Conservation (phyloP, 2,329 filamentous ascomycete genomes). For the Sclerotinia spermophila region DNA sequence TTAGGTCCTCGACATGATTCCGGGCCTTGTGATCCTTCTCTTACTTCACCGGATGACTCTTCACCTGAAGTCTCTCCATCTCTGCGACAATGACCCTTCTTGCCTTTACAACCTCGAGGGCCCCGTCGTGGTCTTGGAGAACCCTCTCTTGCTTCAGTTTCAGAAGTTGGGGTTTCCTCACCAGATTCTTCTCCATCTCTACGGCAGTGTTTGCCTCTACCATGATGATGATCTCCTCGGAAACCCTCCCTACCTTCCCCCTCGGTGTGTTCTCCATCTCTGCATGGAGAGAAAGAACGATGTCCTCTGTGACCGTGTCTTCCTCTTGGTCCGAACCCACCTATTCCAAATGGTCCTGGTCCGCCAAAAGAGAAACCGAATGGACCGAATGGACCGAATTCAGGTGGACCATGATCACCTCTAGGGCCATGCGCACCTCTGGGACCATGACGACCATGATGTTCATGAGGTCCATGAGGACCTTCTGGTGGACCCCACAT, state of each 20-base stretch:
- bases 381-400: neutral
- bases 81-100: neutral
- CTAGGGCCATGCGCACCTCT: neutral
- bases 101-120: constrained; percentile 2
- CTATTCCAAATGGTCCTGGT: constrained; percentile 13
- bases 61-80: constrained; percentile 1
- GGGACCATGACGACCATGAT: constrained; percentile 24
- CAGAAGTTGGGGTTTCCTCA: constrained; percentile 18
- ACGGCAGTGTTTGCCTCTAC: constrained; percentile 23
- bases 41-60: constrained; percentile 16
- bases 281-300: constrained; percentile 23
- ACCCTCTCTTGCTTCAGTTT: constrained; percentile 7
- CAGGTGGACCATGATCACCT: neutral
- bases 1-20: constrained; percentile 19
- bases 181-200: constrained; percentile 10
- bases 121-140: constrained; percentile 3
- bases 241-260: constrained; percentile 21
- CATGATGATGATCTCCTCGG: constrained; percentile 39
- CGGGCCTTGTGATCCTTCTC: constrained; percentile 16
- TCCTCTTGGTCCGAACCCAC: constrained; percentile 22
- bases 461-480: neutral
- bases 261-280: constrained; percentile 26
- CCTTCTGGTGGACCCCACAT: constrained; percentile 18
- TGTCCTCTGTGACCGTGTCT: constrained; percentile 28
- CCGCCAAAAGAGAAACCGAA: constrained; percentile 15